Conservation (phyloP, 352 stramenopile species). For the Globisporangium spinosum region DNA sequence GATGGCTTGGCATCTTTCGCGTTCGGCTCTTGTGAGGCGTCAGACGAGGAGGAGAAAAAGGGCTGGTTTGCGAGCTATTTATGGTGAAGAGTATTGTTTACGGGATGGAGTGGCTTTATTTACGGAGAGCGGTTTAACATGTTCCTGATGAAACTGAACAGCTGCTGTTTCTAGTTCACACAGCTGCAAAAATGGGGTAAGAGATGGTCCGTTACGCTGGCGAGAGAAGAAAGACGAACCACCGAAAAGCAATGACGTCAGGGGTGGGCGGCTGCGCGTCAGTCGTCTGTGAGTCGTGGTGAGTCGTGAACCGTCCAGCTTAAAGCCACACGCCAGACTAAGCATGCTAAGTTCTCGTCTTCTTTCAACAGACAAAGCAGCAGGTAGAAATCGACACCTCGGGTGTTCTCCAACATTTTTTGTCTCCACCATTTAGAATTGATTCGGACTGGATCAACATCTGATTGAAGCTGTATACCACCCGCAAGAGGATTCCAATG, state of each 20-base stretch:
- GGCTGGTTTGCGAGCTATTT: background rate
- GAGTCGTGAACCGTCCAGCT: background rate
- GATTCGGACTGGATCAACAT: background rate
- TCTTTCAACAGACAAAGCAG: background rate
- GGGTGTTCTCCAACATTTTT: background rate
- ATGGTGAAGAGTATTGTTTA: background rate
- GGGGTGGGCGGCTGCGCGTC: background rate
- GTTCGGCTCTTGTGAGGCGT: background rate
- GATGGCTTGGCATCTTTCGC: background rate
- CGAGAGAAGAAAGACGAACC: background rate
- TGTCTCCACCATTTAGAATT: background rate
- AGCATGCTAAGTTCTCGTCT: background rate
- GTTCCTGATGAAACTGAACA: background rate
- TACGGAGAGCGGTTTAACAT: background rate
- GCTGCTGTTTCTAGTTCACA: background rate
- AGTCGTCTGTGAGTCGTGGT: background rate
- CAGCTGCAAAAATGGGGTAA: background rate
- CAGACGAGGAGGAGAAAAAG: constrained; percentile 3
- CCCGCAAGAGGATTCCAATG: background rate
- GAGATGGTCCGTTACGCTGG: background rate
- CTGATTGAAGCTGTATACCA: background rate
- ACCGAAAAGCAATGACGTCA: background rate
- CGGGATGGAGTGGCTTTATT: background rate
- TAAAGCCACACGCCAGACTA: background rate
- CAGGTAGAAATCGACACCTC: background rate